These are phyloP conservation scores for Diaporthe longicolla DNA, from an alignment of 2,329 filamentous ascomycete genomes.

Conservation along the genomic window DNA sequence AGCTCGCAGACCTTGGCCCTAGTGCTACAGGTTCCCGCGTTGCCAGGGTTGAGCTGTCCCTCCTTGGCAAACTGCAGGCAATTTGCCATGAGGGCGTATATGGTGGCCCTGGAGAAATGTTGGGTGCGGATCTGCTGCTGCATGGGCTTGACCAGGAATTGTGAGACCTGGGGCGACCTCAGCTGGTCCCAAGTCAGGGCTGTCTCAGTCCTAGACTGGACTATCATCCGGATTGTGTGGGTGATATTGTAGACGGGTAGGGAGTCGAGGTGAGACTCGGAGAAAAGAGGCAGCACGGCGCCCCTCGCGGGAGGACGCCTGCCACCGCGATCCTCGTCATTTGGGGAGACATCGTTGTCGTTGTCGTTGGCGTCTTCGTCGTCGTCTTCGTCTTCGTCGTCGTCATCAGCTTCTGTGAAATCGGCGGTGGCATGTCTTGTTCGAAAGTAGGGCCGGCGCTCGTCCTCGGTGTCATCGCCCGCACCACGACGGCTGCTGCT, in stretches of 20 bases:
- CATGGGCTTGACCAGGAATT: conserved; percentile 96
- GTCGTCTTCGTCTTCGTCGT: conserved; percentile 58
- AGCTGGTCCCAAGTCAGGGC: conserved; percentile 95
- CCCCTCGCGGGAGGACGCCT: conserved; percentile 44
- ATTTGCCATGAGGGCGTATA: conserved; percentile 94
- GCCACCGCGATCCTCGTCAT: conserved; percentile 48
- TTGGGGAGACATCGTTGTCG: conserved; percentile 54
- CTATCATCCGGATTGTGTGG: conserved; percentile 87
- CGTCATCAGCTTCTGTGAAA: conserved; percentile 75
- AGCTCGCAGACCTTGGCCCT: conserved; percentile 92
- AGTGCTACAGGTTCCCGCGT: conserved; percentile 86
- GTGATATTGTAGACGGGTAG: conserved; percentile 92
- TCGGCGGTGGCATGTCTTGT: conserved; percentile 72
- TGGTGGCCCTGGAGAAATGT: conserved; percentile 87
- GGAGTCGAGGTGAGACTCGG: conserved; percentile 82
- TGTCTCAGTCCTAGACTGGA: conserved; percentile 89
- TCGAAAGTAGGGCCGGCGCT: conserved; percentile 51
- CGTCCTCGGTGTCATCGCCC: conserved; percentile 43
- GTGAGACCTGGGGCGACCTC: conserved; percentile 93
- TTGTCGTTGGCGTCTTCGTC: conserved; percentile 56
- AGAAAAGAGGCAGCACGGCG: conserved; percentile 81
- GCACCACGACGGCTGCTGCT: conserved; percentile 48
- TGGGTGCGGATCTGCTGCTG: conserved; percentile 87
- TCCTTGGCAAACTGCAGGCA: conserved; percentile 95
- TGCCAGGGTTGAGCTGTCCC: conserved; percentile 83